Conservation (phyloP, 2,329 filamentous ascomycete species). For the Calonectria multiphialidica region DNA sequence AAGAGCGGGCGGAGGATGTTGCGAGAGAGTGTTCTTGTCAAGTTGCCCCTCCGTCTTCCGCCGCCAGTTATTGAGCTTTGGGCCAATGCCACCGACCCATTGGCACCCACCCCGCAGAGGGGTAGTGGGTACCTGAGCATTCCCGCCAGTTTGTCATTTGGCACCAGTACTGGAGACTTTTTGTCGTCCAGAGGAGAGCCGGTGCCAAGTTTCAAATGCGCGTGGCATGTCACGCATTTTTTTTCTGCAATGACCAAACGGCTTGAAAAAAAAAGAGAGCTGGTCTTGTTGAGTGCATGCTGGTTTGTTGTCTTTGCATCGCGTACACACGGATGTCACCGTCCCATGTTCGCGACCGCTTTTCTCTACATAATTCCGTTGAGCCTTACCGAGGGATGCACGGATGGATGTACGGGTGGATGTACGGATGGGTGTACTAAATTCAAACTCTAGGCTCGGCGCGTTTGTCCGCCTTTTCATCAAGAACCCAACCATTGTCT, state of each 20-base stretch:
- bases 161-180: constrained; percentile 14
- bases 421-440: neutral
- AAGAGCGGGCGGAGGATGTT: constrained; percentile 24
- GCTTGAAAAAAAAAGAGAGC: neutral
- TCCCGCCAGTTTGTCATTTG: neutral
- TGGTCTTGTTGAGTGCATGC: neutral
- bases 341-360: neutral
- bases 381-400: neutral
- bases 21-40: constrained; percentile 32
- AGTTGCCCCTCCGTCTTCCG: constrained; percentile 27
- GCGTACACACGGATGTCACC: neutral
- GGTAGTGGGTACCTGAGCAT: constrained; percentile 22
- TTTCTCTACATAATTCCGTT: neutral
- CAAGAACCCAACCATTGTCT: neutral
- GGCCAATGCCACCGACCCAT: constrained; percentile 15
- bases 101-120: constrained; percentile 13
- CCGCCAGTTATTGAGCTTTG: constrained; percentile 23
- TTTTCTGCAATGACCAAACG: neutral
- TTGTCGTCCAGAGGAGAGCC: neutral
- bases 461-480: neutral
- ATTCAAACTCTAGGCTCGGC: neutral
- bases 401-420: neutral
- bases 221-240: constrained; percentile 21
- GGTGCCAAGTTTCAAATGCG: constrained; percentile 2
- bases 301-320: neutral